Evolutionary conservation across 2,329 filamentous ascomycete species (phyloP).

Genomic region (Aureobasidium melanogenum): DNA sequence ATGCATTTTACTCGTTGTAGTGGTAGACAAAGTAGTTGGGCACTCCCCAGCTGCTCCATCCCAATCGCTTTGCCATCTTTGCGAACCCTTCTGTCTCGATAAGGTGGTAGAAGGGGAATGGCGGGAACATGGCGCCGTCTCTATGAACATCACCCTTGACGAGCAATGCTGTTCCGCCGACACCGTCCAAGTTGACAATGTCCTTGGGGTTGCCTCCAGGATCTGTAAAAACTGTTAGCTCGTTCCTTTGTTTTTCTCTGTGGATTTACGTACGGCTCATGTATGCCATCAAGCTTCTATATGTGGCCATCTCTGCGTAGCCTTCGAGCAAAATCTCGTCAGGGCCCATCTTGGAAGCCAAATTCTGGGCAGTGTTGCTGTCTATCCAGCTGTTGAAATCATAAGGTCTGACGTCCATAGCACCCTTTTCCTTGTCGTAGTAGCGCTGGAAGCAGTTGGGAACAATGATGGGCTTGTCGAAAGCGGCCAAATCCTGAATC

Average conservation of each 20-base stretch:
- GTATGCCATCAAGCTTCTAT: conserved; percentile 83
- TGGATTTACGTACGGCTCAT: conserved; percentile 48
- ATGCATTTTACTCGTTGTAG: conserved; percentile 62
- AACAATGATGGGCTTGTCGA: conserved; percentile 85
- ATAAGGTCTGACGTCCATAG: conserved; percentile 71
- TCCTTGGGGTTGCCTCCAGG: conserved; percentile 22
- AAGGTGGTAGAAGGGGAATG: conserved; percentile 91
- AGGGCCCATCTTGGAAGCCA: conserved; percentile 71
- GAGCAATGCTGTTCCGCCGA: conserved; percentile 83
- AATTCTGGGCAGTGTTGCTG: conserved; percentile 64
- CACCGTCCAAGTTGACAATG: conserved; percentile 69
- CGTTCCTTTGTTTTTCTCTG: background rate
- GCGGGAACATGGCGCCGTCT: conserved; percentile 96
- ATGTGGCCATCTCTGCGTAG: conserved; percentile 87
- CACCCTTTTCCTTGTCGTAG: conserved; percentile 57
- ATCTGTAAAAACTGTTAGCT: conserved; percentile 11
- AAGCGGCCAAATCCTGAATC: conserved; percentile 82
- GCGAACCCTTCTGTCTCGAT: conserved; percentile 98
- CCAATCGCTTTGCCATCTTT: conserved; percentile 86
- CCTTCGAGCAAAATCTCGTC: conserved; percentile 93
- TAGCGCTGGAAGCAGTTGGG: conserved; percentile 94
- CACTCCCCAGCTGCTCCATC: conserved; percentile 77
- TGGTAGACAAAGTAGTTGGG: conserved; percentile 97
- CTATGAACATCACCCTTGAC: conserved; percentile 96
- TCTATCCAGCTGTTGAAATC: conserved; percentile 99